Percentiles rank a stretch among this genome's conserved stretches.
phyloP scores from a whole-genome alignment of 2,329 filamentous ascomycete species.

The Penicillium sp. region DNA sequence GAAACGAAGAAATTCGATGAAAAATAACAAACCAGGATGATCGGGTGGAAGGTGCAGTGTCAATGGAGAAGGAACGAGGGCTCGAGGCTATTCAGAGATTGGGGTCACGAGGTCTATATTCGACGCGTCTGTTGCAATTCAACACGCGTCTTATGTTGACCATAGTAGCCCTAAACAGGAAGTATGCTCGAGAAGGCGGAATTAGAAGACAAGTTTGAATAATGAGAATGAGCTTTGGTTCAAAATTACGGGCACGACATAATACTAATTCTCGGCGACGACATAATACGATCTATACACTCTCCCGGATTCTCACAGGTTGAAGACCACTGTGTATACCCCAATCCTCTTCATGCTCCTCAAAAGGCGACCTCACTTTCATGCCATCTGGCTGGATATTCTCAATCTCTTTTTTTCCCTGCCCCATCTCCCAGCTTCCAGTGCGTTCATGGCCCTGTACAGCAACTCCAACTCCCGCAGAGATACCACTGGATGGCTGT shows the following conservation, averaged over 20 bases:
- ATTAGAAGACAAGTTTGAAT: neutral
- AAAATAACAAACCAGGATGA: neutral
- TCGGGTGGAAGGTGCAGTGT: neutral
- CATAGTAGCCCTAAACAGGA: neutral
- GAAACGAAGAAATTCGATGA: neutral
- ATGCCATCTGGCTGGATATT: constrained; percentile 7
- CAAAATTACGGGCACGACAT: neutral
- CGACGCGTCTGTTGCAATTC: neutral
- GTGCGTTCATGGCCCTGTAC: constrained; percentile 52
- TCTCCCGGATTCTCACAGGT: constrained; percentile 50
- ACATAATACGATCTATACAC: constrained; percentile 36
- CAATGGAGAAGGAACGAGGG: constrained; percentile 1
- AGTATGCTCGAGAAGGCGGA: neutral
- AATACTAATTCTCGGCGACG: neutral
- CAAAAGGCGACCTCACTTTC: constrained; percentile 40
- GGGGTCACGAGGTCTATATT: neutral
- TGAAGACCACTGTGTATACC: constrained; percentile 36
- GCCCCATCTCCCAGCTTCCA: constrained; percentile 59
- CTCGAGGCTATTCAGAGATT: neutral
- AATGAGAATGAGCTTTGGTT: neutral
- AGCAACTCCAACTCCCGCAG: constrained; percentile 16
- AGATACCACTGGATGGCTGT: constrained; percentile 24
- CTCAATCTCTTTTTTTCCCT: constrained; percentile 30
- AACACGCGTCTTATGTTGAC: neutral
- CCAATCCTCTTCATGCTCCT: constrained; percentile 44